A percentile compares a stretch with the other conserved stretches of the same genome.
phyloP scores from a whole-genome alignment of 2,329 filamentous ascomycete genomes.

The Chaetothyriales sp. region DNA sequence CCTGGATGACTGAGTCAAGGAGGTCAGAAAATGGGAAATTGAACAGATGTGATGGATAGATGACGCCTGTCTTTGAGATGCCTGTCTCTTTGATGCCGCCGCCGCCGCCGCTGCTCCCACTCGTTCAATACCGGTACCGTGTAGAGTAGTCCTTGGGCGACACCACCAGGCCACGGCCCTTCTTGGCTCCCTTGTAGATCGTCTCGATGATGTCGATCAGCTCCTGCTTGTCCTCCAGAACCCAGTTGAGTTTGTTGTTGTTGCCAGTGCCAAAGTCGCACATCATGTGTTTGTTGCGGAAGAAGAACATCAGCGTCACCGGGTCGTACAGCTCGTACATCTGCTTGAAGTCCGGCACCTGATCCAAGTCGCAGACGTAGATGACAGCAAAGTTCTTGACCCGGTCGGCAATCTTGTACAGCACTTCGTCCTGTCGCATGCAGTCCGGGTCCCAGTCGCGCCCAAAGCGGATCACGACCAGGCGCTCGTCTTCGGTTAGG shows the following conservation, averaged over 20 bases:
- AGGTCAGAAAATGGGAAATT: neutral
- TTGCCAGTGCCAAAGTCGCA: conserved; percentile 95
- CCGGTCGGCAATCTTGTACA: conserved; percentile 82
- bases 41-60: too few species aligned
- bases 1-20: neutral
- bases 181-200: conserved; percentile 95
- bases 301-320: conserved; percentile 95
- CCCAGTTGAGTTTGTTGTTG: conserved; percentile 97
- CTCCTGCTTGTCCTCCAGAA: conserved; percentile 94
- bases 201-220: conserved; percentile 97
- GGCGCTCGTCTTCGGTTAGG: conserved; percentile 73
- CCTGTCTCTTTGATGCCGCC: too few species aligned
- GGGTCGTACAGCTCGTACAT: conserved; percentile 92
- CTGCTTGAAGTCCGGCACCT: conserved; percentile 82
- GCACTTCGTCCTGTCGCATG: conserved; percentile 77
- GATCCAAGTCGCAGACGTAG: conserved; percentile 85
- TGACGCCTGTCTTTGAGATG: too few species aligned
- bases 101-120: neutral
- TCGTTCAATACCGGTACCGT: conserved; percentile 49
- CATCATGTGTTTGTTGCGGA: conserved; percentile 67
- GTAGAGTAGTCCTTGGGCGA: conserved; percentile 77
- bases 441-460: conserved; percentile 56
- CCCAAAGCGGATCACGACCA: conserved; percentile 87
- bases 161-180: conserved; percentile 88
- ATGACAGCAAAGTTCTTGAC: conserved; percentile 90